These are phyloP conservation scores for Pythium rishiriense DNA, from an alignment of 352 stramenopile species.

Conservation along the genomic window DNA sequence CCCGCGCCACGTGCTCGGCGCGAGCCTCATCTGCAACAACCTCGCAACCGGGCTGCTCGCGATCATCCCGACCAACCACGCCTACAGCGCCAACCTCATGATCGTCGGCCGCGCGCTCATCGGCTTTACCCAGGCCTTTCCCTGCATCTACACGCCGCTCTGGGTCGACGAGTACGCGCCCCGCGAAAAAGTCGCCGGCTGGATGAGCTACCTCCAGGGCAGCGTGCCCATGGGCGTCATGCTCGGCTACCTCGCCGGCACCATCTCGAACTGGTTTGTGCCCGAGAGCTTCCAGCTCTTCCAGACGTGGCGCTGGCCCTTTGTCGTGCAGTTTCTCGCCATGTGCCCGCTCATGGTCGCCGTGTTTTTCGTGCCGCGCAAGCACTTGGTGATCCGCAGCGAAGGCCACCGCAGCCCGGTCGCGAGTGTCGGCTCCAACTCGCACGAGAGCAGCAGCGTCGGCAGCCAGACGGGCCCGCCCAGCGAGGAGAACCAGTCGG, in stretches of 20 bases:
- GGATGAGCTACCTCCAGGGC: slow-evolving; percentile 86
- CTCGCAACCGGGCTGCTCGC: slow-evolving; percentile 71
- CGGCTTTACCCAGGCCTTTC: slow-evolving; percentile 83
- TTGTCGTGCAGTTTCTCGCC: slow-evolving; percentile 79
- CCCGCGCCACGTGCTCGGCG: slow-evolving; percentile 60
- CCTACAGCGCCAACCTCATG: slow-evolving; percentile 68
- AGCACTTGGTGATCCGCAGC: slow-evolving; percentile 73
- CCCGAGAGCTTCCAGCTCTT: slow-evolving; percentile 62
- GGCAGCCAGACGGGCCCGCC: slow-evolving; percentile 14
- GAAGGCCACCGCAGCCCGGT: slow-evolving; percentile 47
- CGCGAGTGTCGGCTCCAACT: slow-evolving; percentile 45
- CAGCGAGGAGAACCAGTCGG: slow-evolving; percentile 45
- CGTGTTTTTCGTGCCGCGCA: slow-evolving; percentile 81
- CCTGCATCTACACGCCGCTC: slow-evolving; percentile 81
- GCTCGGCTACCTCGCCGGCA: slow-evolving; percentile 83
- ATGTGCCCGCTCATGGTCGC: slow-evolving; percentile 74
- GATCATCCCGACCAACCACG: slow-evolving; percentile 67
- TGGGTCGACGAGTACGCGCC: slow-evolving; percentile 87
- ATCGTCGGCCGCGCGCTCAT: slow-evolving; percentile 69
- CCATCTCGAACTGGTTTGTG: slow-evolving; percentile 80
- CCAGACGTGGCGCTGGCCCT: slow-evolving; percentile 82
- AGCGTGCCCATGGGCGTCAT: slow-evolving; percentile 85
- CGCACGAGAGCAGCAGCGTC: slow-evolving; percentile 43
- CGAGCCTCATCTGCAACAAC: slow-evolving; percentile 80
- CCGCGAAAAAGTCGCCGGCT: slow-evolving; percentile 68